Evolutionary conservation across 179 eudicot species (phyloP), one percentile per base, ranked within the genome.

Genomic region (Beta corolliflora): DNA sequence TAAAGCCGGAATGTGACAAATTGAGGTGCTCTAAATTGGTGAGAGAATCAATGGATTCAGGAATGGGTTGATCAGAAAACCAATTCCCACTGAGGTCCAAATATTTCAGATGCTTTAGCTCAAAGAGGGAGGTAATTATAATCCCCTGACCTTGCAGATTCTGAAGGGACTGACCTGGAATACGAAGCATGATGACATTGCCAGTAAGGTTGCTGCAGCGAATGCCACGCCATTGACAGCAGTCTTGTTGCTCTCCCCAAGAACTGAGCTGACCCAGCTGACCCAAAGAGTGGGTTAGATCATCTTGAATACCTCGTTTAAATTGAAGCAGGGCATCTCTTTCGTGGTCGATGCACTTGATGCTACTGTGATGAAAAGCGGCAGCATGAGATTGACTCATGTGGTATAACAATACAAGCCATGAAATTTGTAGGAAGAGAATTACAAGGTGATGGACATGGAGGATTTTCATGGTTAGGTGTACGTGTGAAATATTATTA

Each of bases 151-250:
- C n/a, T n/a, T n/a, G n/a, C n/a, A n/a, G n/a, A n/a, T n/a, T n/a
- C n/a, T n/a, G n/a, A n/a, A n/a, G n/a, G n/a, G n/a, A n/a, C n/a
- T n/a, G n/a, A n/a, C n/a, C n/a, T n/a, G n/a, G n/a, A n/a, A n/a
- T n/a, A n/a, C n/a, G n/a, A 29, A 83, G 80, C 56, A 15, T 5
- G 29, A 21, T 44, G 23, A 79, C 82, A 58, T 79, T 80, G 23
- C 77, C 65, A 1, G 86, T 79, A 21, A 7, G 5, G 72, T 83
- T 75, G 52, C 9, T 59, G 77, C 85, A 79, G 11, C 16, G 64
- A 15, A 83, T 60, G 16, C 82, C 82, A 54, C 9, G 21, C 83
- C 86, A 83, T 6, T 60, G 70, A 23, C 86, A 83, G 44, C 86
- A 83, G 52, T 80, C 80, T 12, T 45, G 25, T 44, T 31, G 63